Conservation (phyloP, 805 yeast genomes). For the Wickerhamiella hasegawae region DNA sequence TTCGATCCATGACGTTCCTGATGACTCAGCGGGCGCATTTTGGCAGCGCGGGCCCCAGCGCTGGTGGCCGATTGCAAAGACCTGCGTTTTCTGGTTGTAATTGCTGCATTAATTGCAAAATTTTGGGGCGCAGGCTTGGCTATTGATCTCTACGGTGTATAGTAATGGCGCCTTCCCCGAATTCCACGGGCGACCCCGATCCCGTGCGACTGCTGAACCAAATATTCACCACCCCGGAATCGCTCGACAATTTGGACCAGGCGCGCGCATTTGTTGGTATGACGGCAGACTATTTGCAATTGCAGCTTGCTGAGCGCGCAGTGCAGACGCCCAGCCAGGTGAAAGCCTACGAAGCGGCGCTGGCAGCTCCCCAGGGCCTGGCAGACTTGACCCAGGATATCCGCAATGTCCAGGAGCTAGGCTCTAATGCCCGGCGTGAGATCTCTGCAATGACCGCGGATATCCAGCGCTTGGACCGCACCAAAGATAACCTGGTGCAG, state of each 20-base stretch:
- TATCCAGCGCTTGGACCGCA: constrained; percentile 62
- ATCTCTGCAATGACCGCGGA: constrained; percentile 44
- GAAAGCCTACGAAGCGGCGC: not conserved
- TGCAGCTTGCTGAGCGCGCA: not conserved
- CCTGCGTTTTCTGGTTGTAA: no score
- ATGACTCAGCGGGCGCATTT: no score
- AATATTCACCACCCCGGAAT: not conserved
- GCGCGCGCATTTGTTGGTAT: not conserved
- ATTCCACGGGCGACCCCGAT: no score
- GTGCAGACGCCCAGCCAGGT: not conserved
- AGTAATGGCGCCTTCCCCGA: no score
- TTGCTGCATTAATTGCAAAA: no score
- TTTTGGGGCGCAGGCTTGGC: no score
- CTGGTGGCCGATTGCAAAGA: no score
- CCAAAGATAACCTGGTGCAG: constrained; percentile 67
- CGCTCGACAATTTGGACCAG: not conserved
- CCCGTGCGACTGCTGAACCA: not conserved
- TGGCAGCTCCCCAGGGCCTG: not conserved
- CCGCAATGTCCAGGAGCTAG: constrained; percentile 8
- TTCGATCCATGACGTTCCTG: no score
- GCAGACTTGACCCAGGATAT: no score
- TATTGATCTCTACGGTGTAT: no score
- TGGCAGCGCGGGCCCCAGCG: no score
- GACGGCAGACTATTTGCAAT: not conserved
- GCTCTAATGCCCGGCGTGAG: constrained; percentile 10